Percentiles rank a stretch among this genome's conserved stretches.
Conservation (phyloP, 805 yeast genomes). For the Barnettozyma populi region DNA sequence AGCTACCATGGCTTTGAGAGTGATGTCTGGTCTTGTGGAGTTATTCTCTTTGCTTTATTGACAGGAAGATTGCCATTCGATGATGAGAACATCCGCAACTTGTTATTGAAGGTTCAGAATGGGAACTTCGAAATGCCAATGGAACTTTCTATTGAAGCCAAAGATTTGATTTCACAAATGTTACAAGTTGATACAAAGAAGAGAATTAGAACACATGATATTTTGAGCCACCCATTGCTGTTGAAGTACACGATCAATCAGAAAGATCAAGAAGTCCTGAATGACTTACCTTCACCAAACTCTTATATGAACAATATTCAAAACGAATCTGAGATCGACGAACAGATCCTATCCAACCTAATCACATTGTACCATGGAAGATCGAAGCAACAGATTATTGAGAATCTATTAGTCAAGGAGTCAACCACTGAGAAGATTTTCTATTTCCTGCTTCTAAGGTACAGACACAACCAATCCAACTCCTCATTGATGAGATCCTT, state of each 20-base stretch:
- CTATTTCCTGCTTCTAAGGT: conserved; percentile 67
- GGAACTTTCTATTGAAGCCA: conserved; percentile 58
- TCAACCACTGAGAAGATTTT: conserved; percentile 75
- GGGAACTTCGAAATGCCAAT: conserved; percentile 72
- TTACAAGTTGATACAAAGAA: conserved; percentile 63
- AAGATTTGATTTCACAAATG: conserved; percentile 59
- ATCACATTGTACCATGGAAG: conserved; percentile 82
- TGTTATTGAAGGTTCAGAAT: conserved; percentile 68
- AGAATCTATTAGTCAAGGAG: conserved; percentile 47
- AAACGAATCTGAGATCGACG: conserved; percentile 50
- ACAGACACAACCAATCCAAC: conserved; percentile 60
- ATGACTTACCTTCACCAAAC: conserved; percentile 28
- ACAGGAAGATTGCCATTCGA: conserved; percentile 83
- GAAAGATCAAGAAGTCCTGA: conserved; percentile 22
- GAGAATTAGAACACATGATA: conserved; percentile 64
- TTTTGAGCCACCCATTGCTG: conserved; percentile 73
- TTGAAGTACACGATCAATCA: conserved; percentile 46
- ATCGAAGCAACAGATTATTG: conserved; percentile 48
- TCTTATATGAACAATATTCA: conserved; percentile 22
- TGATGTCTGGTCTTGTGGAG: conserved; percentile 88
- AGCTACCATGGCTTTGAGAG: conserved; percentile 80
- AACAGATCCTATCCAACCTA: conserved; percentile 67
- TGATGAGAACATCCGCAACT: conserved; percentile 69
- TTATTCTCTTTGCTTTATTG: conserved; percentile 68
- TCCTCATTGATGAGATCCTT: conserved; percentile 26